Conservation (phyloP, 2,329 filamentous ascomycete genomes). For the Phoma sp. region DNA sequence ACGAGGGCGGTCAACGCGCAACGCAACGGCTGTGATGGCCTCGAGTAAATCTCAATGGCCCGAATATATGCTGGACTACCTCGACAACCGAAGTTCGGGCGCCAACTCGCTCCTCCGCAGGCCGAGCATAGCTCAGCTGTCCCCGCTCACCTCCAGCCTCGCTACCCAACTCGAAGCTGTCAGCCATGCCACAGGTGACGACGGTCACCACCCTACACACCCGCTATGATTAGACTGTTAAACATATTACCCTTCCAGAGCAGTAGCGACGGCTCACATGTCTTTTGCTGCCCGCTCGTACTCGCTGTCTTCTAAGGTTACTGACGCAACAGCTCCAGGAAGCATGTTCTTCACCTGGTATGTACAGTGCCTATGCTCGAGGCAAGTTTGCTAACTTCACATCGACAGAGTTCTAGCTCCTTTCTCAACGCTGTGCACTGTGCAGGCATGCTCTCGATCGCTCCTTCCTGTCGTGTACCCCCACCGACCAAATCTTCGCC, state of each 20-base stretch:
- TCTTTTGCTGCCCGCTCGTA: neutral
- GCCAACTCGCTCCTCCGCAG: neutral
- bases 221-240: neutral
- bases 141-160: neutral
- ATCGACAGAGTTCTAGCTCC: neutral
- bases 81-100: neutral
- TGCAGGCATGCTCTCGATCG: neutral
- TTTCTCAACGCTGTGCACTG: neutral
- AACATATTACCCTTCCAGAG: neutral
- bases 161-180: neutral
- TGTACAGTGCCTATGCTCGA: neutral
- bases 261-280: neutral
- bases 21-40: conserved; percentile 10
- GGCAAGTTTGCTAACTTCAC: neutral
- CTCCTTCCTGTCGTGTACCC: neutral
- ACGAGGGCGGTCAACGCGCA: conserved; percentile 1
- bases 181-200: neutral
- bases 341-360: neutral
- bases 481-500: neutral
- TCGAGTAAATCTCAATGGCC: conserved; percentile 1
- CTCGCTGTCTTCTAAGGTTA: neutral
- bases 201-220: neutral
- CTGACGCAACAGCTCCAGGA: neutral
- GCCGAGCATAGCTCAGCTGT: neutral
- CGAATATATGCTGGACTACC: neutral